These are phyloP conservation scores for Paraphoma chrysanthemicola DNA, from an alignment of 2,329 filamentous ascomycete genomes.

Conservation along the genomic window DNA sequence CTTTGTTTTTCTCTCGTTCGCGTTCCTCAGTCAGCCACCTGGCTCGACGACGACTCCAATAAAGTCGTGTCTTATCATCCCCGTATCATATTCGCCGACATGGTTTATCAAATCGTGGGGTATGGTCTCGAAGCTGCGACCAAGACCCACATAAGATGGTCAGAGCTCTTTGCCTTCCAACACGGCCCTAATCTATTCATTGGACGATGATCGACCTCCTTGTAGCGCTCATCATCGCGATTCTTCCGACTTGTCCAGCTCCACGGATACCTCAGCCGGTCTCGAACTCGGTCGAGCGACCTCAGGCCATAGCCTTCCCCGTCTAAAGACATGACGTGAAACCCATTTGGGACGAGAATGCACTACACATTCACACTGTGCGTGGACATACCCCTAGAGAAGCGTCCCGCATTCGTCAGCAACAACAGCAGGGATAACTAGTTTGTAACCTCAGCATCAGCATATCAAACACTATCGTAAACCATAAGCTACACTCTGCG, in stretches of 20 bases:
- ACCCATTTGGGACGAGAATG: background rate
- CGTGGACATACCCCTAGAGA: background rate
- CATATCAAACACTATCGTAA: background rate
- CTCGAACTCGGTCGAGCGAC: background rate
- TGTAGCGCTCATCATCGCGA: conserved; percentile 9
- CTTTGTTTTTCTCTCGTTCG: conserved; percentile 8
- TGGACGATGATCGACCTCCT: conserved; percentile 6
- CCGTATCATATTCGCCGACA: conserved; percentile 2
- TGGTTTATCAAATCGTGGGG: conserved; percentile 11
- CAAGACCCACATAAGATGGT: conserved; percentile 1
- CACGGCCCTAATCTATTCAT: conserved; percentile 2
- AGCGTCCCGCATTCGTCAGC: background rate
- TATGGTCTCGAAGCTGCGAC: conserved; percentile 11
- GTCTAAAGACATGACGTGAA: background rate
- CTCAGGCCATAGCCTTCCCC: background rate
- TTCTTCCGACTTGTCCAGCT: conserved; percentile 7
- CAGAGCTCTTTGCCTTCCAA: conserved; percentile 13
- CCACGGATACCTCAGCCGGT: conserved; percentile 4
- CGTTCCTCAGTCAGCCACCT: conserved; percentile 13
- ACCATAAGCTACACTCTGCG: background rate
- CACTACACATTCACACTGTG: background rate
- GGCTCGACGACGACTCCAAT: conserved; percentile 4
- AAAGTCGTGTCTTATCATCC: conserved; percentile 3
- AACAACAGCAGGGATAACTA: background rate
- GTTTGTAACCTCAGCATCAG: background rate